Conservation (phyloP, 805 yeast species). For the Lipomyces mesembrius region DNA sequence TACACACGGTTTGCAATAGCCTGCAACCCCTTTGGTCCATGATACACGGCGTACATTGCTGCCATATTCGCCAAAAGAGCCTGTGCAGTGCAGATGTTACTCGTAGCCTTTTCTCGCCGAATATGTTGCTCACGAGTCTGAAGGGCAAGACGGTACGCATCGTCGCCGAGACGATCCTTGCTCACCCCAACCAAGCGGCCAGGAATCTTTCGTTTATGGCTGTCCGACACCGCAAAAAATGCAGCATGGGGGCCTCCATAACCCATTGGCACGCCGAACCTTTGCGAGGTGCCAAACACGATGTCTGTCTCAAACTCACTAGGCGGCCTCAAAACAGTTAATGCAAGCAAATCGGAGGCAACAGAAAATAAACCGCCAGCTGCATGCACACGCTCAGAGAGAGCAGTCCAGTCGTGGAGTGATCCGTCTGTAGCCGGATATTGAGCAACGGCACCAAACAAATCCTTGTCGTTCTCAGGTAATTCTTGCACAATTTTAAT, state of each 20-base stretch:
- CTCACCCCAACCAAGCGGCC: slow-evolving; percentile 94
- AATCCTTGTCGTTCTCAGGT: slow-evolving; percentile 49
- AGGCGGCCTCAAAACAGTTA: slow-evolving; percentile 85
- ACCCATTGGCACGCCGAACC: slow-evolving; percentile 98
- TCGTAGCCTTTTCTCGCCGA: slow-evolving; percentile 95
- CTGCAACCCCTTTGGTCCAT: slow-evolving; percentile 85
- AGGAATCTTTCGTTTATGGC: slow-evolving; percentile 88
- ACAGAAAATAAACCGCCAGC: slow-evolving; percentile 78
- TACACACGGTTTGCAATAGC: slow-evolving; percentile 77
- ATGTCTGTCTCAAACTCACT: slow-evolving; percentile 87
- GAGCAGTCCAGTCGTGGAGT: slow-evolving; percentile 55
- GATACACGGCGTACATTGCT: slow-evolving; percentile 94
- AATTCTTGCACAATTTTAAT: slow-evolving; percentile 66
- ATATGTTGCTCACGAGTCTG: slow-evolving; percentile 99
- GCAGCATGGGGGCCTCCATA: slow-evolving; percentile 99
- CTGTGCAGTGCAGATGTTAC: slow-evolving; percentile 97
- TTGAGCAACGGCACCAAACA: slow-evolving; percentile 85
- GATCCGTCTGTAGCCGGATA: slow-evolving; percentile 90
- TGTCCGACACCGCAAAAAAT: slow-evolving; percentile 83
- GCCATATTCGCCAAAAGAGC: slow-evolving; percentile 94
- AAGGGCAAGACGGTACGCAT: slow-evolving; percentile 88
- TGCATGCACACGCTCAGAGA: slow-evolving; percentile 69
- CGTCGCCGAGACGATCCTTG: slow-evolving; percentile 85
- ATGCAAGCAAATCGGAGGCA: slow-evolving; percentile 90
- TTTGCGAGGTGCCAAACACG: slow-evolving; percentile 88